A percentile compares a stretch with the other conserved stretches of the same genome.
These are phyloP conservation scores for Xylariaceae sp. DNA, from an alignment of 2,329 filamentous ascomycete species.

Conservation along the genomic window DNA sequence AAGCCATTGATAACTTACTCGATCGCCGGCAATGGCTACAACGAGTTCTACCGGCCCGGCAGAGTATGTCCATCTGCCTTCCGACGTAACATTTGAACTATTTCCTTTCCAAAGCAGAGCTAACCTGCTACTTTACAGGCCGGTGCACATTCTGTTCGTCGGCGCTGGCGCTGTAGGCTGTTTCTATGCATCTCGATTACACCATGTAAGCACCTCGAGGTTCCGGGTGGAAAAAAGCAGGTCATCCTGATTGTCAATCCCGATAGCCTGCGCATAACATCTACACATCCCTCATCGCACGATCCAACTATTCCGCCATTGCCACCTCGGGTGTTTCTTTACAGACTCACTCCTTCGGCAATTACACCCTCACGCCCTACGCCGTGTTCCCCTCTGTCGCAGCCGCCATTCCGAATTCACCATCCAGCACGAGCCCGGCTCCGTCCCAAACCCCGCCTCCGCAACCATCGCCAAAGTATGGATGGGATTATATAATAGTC, in stretches of 20 bases:
- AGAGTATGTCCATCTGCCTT: not conserved
- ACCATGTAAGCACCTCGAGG: conserved; percentile 49
- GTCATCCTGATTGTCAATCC: conserved; percentile 3
- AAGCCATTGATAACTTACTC: not conserved
- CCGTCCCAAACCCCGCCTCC: conserved; percentile 7
- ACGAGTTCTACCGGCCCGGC: not conserved
- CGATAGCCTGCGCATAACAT: conserved; percentile 53
- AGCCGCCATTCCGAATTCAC: conserved; percentile 48
- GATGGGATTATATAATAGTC: conserved; percentile 69
- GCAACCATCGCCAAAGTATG: conserved; percentile 22
- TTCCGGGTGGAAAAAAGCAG: not conserved
- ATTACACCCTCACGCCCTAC: conserved; percentile 65
- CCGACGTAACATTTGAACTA: not conserved
- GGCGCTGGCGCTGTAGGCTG: conserved; percentile 73
- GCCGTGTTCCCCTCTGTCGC: conserved; percentile 64
- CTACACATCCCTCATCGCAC: conserved; percentile 69
- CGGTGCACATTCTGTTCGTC: conserved; percentile 65
- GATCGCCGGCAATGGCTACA: not conserved
- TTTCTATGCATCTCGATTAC: conserved; percentile 71
- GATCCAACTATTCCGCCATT: conserved; percentile 72
- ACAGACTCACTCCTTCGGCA: conserved; percentile 67
- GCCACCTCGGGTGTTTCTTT: conserved; percentile 63
- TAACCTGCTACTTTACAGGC: conserved; percentile 33
- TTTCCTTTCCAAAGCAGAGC: conserved; percentile 1
- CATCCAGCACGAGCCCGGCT: conserved; percentile 6